Percentiles rank a stretch among this genome's conserved stretches.
Evolutionary conservation across 768 basidiomycete genomes (phyloP).

Genomic region (Lentinula detonsa): DNA sequence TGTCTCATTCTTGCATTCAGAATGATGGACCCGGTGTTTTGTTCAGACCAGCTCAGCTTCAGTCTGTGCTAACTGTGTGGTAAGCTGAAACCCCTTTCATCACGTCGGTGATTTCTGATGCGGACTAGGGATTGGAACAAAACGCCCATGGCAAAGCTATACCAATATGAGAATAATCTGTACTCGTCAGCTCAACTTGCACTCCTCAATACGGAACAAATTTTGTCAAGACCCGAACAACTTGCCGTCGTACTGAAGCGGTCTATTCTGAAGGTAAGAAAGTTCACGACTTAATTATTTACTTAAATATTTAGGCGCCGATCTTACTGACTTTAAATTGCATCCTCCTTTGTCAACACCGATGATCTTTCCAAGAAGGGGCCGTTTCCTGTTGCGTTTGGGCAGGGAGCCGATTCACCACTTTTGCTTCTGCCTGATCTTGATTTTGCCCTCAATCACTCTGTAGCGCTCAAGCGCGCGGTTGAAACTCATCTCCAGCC

Average conservation of each 20-base stretch:
- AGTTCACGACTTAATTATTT: background rate
- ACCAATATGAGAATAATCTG: slow-evolving; percentile 30
- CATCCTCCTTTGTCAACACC: slow-evolving; percentile 32
- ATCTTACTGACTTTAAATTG: slow-evolving; percentile 24
- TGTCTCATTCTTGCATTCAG: background rate
- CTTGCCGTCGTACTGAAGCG: slow-evolving; percentile 33
- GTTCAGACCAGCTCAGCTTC: slow-evolving; percentile 37
- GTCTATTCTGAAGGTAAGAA: slow-evolving; percentile 35
- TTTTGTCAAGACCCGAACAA: slow-evolving; percentile 35
- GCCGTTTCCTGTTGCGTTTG: background rate
- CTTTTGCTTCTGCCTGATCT: slow-evolving; percentile 7
- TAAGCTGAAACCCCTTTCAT: slow-evolving; percentile 15
- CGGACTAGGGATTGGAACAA: slow-evolving; percentile 32
- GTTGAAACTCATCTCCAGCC: slow-evolving; percentile 23
- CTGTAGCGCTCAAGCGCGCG: slow-evolving; percentile 28
- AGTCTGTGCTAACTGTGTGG: slow-evolving; percentile 33
- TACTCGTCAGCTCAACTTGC: slow-evolving; percentile 30
- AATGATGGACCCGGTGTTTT: slow-evolving; percentile 23
- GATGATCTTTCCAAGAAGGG: background rate
- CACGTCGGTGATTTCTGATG: background rate
- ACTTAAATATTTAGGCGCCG: background rate
- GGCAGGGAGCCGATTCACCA: background rate
- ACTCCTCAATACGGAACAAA: slow-evolving; percentile 31
- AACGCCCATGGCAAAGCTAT: slow-evolving; percentile 33
- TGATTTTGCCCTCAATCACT: slow-evolving; percentile 9